These are phyloP conservation scores for Sarocladium strictum DNA, from an alignment of 2,329 filamentous ascomycete genomes.

Conservation along the genomic window DNA sequence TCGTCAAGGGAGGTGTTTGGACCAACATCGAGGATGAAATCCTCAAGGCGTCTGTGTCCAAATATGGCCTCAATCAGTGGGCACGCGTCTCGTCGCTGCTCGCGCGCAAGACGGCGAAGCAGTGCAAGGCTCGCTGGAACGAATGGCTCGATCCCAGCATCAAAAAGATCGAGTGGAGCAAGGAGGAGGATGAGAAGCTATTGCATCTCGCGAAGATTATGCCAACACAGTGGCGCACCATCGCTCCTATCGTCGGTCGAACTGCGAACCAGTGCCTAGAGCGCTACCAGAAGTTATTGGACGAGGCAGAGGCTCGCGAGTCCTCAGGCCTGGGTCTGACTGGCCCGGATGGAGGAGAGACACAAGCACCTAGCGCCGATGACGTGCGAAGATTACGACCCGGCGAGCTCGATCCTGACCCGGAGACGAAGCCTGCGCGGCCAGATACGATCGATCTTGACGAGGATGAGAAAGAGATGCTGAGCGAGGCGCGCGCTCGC, in stretches of 20 bases:
- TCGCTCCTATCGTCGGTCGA: constrained; percentile 91
- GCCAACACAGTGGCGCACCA: constrained; percentile 98
- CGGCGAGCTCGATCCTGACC: constrained; percentile 94
- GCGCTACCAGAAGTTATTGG: constrained; percentile 91
- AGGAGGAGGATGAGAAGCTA: constrained; percentile 97
- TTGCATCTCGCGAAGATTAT: constrained; percentile 96
- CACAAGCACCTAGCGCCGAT: constrained; percentile 81
- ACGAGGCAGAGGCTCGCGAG: constrained; percentile 90
- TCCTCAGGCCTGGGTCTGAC: constrained; percentile 75
- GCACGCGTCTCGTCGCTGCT: constrained; percentile 95
- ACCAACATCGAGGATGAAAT: constrained; percentile 88
- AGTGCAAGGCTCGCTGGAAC: constrained; percentile 97
- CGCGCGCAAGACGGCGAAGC: constrained; percentile 95
- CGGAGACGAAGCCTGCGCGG: constrained; percentile 89
- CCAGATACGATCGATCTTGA: constrained; percentile 97
- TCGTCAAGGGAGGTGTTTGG: constrained; percentile 71
- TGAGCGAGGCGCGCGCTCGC: constrained; percentile 93
- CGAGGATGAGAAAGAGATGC: constrained; percentile 99
- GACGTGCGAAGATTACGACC: constrained; percentile 84
- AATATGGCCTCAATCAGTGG: constrained; percentile 97
- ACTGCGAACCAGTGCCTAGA: constrained; percentile 97
- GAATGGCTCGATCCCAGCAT: constrained; percentile 98
- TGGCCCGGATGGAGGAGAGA: constrained; percentile 81
- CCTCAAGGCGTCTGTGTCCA: constrained; percentile 89
- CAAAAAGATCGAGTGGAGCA: constrained; percentile 98